Conservation (phyloP, 495 filamentous ascomycete genomes). For the Immersiella caudata region DNA sequence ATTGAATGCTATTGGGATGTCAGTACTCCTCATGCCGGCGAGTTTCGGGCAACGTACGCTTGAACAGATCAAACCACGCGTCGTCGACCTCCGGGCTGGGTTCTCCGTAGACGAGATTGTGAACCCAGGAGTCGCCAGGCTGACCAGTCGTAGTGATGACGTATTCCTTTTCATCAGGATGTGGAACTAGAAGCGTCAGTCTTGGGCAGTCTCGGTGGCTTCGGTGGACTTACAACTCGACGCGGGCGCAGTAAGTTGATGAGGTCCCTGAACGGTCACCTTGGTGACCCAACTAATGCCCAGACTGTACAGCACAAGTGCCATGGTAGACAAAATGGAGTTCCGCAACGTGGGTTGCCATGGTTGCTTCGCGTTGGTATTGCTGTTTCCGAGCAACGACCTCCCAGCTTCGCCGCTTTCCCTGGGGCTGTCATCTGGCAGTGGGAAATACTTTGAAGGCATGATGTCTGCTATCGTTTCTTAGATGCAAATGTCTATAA, state of each 20-base stretch:
- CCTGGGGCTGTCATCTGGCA: background rate
- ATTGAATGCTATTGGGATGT: constrained; percentile 19
- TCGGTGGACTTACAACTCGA: background rate
- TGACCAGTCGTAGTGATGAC: constrained; percentile 11
- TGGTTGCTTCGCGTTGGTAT: background rate
- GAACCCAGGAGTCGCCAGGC: background rate
- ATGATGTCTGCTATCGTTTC: background rate
- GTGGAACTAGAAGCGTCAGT: constrained; percentile 12
- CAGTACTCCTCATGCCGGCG: background rate
- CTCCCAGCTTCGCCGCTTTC: background rate
- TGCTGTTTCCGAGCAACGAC: background rate
- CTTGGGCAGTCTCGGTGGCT: background rate
- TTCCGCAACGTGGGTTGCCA: background rate
- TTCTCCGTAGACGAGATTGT: constrained; percentile 14
- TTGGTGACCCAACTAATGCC: background rate
- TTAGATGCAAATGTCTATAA: too few relatives aligned
- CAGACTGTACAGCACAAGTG: background rate
- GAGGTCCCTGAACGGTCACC: background rate
- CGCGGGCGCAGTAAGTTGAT: background rate
- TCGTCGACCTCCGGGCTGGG: constrained; percentile 19
- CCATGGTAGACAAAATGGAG: background rate
- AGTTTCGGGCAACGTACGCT: background rate
- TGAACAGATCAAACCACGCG: constrained; percentile 19
- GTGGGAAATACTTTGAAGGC: background rate
- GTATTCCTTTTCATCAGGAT: constrained; percentile 20